phyloP scores from a whole-genome alignment of 768 basidiomycete species.

The Albatrellus ellisii region DNA sequence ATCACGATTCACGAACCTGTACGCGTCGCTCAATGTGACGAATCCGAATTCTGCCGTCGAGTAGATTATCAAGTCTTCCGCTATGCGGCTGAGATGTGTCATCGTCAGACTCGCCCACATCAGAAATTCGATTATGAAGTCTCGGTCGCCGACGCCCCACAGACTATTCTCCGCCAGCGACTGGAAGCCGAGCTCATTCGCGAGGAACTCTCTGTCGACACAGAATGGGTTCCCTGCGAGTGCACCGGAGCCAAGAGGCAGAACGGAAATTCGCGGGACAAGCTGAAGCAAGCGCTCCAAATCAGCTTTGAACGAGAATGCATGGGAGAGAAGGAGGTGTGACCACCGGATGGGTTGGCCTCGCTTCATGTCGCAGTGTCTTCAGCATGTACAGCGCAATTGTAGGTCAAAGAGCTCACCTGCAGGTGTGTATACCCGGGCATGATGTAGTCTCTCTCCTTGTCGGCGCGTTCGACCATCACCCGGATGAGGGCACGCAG shows the following conservation, averaged over 20 bases:
- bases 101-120: slow-evolving; percentile 92
- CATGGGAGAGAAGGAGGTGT: slow-evolving; percentile 90
- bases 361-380: slow-evolving; percentile 38
- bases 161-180: slow-evolving; percentile 91
- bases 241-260: slow-evolving; percentile 89
- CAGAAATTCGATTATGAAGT: slow-evolving; percentile 94
- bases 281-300: slow-evolving; percentile 75
- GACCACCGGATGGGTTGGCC: slow-evolving; percentile 99
- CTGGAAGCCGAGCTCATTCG: slow-evolving; percentile 78
- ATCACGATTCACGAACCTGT: slow-evolving; percentile 48
- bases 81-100: slow-evolving; percentile 88
- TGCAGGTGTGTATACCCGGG: slow-evolving; percentile 98
- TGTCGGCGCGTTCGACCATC: slow-evolving; percentile 86
- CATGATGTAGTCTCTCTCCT: slow-evolving; percentile 80
- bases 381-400: not conserved
- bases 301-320: slow-evolving; percentile 86
- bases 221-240: slow-evolving; percentile 94
- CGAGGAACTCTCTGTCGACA: slow-evolving; percentile 88
- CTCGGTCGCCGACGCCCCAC: slow-evolving; percentile 93
- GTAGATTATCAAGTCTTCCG: slow-evolving; percentile 94
- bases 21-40: slow-evolving; percentile 91
- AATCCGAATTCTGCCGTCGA: slow-evolving; percentile 97
- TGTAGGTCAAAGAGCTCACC: slow-evolving; percentile 29
- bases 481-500: slow-evolving; percentile 75
- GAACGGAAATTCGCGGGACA: slow-evolving; percentile 80